Percentiles rank a stretch among this genome's conserved stretches.
phyloP scores from a whole-genome alignment of 140 eudicot species.

The Oenanthe javanica region DNA sequence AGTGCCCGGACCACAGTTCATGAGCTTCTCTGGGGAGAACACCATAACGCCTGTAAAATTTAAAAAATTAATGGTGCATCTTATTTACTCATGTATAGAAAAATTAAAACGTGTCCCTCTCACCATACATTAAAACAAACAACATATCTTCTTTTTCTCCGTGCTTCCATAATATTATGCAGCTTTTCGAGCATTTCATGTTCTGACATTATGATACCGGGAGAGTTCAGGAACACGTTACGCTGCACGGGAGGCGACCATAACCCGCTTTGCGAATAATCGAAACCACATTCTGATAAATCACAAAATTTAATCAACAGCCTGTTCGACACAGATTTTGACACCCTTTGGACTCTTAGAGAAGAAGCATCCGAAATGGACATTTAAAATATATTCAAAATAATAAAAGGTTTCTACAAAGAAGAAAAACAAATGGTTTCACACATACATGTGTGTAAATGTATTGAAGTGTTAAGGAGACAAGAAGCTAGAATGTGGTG shows the following conservation, averaged over 20 bases:
- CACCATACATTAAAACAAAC: slow-evolving; percentile 46
- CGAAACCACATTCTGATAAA: slow-evolving; percentile 65
- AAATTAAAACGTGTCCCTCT: neutral
- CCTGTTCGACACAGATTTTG: slow-evolving; percentile 51
- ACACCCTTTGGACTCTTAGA: slow-evolving; percentile 49
- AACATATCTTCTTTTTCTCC: slow-evolving; percentile 33
- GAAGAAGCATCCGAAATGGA: slow-evolving; percentile 14
- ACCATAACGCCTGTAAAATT: slow-evolving; percentile 68
- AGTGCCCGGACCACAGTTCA: neutral
- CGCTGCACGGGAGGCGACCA: slow-evolving; percentile 89
- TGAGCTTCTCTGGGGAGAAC: slow-evolving; percentile 54
- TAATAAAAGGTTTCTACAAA: neutral
- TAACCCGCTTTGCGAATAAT: slow-evolving; percentile 63
- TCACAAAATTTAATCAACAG: slow-evolving; percentile 59
- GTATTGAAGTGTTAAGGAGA: too few species aligned
- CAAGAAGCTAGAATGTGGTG: neutral
- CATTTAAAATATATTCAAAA: neutral
- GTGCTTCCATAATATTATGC: slow-evolving; percentile 23
- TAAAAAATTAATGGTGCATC: too few species aligned
- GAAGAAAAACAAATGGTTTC: too few species aligned
- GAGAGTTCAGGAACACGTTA: slow-evolving; percentile 52
- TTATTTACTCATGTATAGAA: neutral
- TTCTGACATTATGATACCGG: slow-evolving; percentile 42
- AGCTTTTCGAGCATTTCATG: slow-evolving; percentile 50
- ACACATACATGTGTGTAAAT: too few species aligned